Evolutionary conservation across 1,139 yeast genomes (phyloP).

Genomic region (Magnusiomyces fungicola): DNA sequence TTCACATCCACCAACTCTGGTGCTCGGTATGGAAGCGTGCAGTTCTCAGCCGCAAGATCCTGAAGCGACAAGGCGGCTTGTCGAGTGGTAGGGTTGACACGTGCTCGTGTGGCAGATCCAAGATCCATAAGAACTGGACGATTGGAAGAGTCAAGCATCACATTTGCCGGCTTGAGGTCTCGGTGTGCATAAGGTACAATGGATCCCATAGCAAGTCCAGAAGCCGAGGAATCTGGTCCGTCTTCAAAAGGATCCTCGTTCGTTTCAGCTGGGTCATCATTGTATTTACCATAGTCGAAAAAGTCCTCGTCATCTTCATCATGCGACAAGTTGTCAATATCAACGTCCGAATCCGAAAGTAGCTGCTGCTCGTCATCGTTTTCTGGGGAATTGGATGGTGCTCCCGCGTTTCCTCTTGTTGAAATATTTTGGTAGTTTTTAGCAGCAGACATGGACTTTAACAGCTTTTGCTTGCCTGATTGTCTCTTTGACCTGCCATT

Average conservation of each 20-base stretch:
- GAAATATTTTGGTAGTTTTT: background rate
- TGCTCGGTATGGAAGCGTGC: conserved; percentile 82
- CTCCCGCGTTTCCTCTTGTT: background rate
- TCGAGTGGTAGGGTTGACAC: conserved; percentile 47
- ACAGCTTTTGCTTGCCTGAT: background rate
- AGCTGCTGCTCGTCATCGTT: background rate
- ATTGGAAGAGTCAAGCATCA: conserved; percentile 69
- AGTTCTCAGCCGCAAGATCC: conserved; percentile 78
- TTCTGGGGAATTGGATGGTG: background rate
- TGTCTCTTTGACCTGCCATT: too few relatives aligned
- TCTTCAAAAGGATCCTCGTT: too few relatives aligned
- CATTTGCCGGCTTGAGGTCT: conserved; percentile 83
- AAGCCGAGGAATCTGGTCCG: conserved; percentile 16
- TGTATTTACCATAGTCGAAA: conserved; percentile 8
- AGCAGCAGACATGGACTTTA: background rate
- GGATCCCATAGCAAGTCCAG: conserved; percentile 42
- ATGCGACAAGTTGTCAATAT: background rate
- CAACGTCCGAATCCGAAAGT: background rate
- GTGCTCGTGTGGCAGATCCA: conserved; percentile 70
- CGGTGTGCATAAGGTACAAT: conserved; percentile 72
- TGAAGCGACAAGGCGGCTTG: conserved; percentile 70
- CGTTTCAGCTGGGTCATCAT: too few relatives aligned
- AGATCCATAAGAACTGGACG: conserved; percentile 76
- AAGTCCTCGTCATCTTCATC: conserved; percentile 14
- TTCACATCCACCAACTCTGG: conserved; percentile 82